A percentile compares a stretch with the other conserved stretches of the same genome.
Evolutionary conservation across 352 stramenopile species (phyloP).

Genomic region (Phytophthora pisi): DNA sequence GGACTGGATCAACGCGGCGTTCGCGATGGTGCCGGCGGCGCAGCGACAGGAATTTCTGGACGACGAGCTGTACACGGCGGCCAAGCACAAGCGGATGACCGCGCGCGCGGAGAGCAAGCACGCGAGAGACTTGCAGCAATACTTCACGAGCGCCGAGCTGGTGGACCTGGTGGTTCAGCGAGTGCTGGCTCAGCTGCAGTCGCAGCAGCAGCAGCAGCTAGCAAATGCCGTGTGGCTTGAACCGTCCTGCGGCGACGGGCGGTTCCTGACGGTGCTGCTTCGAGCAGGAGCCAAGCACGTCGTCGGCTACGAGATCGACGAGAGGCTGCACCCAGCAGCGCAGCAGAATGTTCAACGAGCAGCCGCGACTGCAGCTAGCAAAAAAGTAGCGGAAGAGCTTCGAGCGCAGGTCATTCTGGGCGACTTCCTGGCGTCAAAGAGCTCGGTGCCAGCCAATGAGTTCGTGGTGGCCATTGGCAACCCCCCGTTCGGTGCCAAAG

Average conservation of each 20-base stretch:
- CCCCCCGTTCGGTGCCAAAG: slow-evolving; percentile 63
- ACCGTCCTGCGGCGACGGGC: slow-evolving; percentile 73
- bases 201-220: slow-evolving; percentile 6
- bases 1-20: slow-evolving; percentile 55
- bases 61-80: slow-evolving; percentile 48
- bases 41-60: slow-evolving; percentile 54
- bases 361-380: background rate
- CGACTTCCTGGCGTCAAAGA: slow-evolving; percentile 62
- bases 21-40: slow-evolving; percentile 32
- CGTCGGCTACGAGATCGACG: slow-evolving; percentile 69
- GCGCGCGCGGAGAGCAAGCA: slow-evolving; percentile 35
- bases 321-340: slow-evolving; percentile 29
- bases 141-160: slow-evolving; percentile 62
- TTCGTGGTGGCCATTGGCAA: slow-evolving; percentile 65
- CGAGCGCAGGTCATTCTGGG: slow-evolving; percentile 37
- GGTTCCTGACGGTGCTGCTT: slow-evolving; percentile 54
- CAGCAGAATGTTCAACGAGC: slow-evolving; percentile 17
- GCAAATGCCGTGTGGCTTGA: slow-evolving; percentile 61
- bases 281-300: slow-evolving; percentile 46
- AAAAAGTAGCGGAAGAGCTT: slow-evolving; percentile 2
- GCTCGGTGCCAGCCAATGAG: slow-evolving; percentile 7
- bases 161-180: slow-evolving; percentile 45
- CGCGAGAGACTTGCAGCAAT: slow-evolving; percentile 72
- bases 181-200: slow-evolving; percentile 28
- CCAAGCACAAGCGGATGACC: slow-evolving; percentile 33